A percentile compares a stretch with the other conserved stretches of the same genome.
These are phyloP conservation scores for Aspergillus melleus DNA, from an alignment of 2,329 filamentous ascomycete genomes.

Conservation along the genomic window DNA sequence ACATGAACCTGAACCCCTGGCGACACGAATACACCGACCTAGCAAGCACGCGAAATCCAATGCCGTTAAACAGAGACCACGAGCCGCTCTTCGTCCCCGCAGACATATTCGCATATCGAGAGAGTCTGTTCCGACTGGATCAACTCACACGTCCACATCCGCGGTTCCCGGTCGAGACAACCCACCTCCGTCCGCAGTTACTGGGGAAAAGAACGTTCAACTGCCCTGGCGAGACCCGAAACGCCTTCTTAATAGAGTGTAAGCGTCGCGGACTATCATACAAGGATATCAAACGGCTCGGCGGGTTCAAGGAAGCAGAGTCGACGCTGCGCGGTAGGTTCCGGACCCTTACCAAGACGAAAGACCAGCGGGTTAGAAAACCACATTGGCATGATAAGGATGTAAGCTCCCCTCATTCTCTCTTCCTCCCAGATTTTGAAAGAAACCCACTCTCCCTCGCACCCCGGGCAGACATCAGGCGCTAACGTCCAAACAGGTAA, in stretches of 20 bases:
- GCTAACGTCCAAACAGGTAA: conserved; percentile 30
- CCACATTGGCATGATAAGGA: conserved; percentile 46
- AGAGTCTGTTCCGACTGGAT: neutral
- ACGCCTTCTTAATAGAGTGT: conserved; percentile 42
- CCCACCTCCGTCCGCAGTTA: neutral
- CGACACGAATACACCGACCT: neutral
- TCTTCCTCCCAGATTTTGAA: neutral
- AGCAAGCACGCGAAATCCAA: neutral
- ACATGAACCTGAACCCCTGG: neutral
- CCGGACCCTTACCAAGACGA: conserved; percentile 47
- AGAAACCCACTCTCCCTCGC: neutral
- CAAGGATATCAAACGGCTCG: conserved; percentile 47
- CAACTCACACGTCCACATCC: neutral
- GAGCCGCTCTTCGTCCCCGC: neutral
- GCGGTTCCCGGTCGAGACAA: neutral
- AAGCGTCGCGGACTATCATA: conserved; percentile 47
- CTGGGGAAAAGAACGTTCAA: conserved; percentile 6
- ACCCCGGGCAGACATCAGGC: neutral
- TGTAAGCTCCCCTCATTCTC: conserved; percentile 34
- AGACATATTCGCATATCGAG: neutral
- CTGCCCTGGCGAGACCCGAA: conserved; percentile 28
- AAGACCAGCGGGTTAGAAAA: conserved; percentile 47
- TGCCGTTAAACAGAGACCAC: neutral
- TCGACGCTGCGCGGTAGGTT: conserved; percentile 50
- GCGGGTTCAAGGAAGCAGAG: conserved; percentile 47